Percentiles rank a stretch among this genome's conserved stretches.
These are phyloP conservation scores for Coprinopsis sp. DNA, from an alignment of 768 basidiomycete genomes.

Conservation along the genomic window DNA sequence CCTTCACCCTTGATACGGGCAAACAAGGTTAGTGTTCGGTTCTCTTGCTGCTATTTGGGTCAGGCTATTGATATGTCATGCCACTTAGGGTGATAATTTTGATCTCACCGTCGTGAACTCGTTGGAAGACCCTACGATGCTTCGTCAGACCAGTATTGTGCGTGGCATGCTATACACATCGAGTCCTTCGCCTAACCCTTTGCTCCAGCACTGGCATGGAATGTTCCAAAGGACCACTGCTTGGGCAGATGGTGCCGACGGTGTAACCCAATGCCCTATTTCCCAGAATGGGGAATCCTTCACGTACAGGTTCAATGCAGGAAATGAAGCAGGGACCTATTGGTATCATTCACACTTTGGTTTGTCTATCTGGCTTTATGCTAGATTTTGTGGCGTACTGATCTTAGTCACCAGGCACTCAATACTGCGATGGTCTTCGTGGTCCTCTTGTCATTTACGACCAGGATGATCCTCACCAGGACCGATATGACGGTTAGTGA, in stretches of 20 bases:
- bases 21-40: background rate
- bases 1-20: background rate
- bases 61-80: no score
- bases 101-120: background rate
- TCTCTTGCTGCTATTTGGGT: no score
- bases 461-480: constrained; percentile 15
- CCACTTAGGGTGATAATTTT: no score
- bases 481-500: constrained; percentile 20
- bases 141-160: background rate
- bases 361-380: no score
- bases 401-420: constrained; percentile 4
- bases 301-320: background rate
- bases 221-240: constrained; percentile 4
- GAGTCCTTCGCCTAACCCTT: background rate
- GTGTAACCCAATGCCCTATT: background rate
- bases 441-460: constrained; percentile 21
- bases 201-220: background rate
- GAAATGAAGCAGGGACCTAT: background rate
- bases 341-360: background rate
- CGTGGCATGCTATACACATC: background rate
- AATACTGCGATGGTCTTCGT: constrained; percentile 23
- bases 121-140: background rate
- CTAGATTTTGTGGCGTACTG: background rate
- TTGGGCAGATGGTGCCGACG: background rate
- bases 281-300: background rate